Percentiles rank a stretch among this genome's conserved stretches.
phyloP scores from a whole-genome alignment of 306 rosid species.

The Inga oerstediana region DNA sequence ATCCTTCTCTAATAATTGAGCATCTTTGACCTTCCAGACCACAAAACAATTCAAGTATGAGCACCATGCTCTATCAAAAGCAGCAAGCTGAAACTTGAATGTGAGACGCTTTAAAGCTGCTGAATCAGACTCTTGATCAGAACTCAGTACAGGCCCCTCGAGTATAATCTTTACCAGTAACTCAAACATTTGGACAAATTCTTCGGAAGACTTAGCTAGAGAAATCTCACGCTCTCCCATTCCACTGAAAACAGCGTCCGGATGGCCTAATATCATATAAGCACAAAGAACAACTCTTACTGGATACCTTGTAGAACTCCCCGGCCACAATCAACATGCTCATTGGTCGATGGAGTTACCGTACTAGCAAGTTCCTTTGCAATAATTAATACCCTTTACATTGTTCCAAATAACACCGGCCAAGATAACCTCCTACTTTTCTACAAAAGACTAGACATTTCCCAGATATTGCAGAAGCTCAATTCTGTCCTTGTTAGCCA shows the following conservation, averaged over 20 bases:
- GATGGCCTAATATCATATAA: constrained; percentile 87
- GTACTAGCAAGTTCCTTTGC: too few relatives aligned
- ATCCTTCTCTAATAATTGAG: constrained; percentile 80
- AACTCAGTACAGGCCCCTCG: constrained; percentile 70
- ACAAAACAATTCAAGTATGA: constrained; percentile 86
- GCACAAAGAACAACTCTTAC: constrained; percentile 91
- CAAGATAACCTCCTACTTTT: too few relatives aligned
- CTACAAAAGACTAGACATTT: too few relatives aligned
- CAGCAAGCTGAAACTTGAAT: constrained; percentile 82
- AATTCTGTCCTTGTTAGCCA: too few relatives aligned
- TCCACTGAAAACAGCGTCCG: constrained; percentile 87
- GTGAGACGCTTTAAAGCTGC: constrained; percentile 54
- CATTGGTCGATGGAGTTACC: too few relatives aligned
- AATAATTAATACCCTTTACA: too few relatives aligned
- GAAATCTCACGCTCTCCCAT: constrained; percentile 79
- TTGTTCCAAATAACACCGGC: too few relatives aligned
- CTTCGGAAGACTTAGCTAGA: constrained; percentile 76
- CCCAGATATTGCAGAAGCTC: too few relatives aligned
- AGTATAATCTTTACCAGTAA: constrained; percentile 66
- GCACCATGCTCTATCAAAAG: constrained; percentile 97
- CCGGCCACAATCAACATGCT: too few relatives aligned
- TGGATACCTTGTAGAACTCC: constrained; percentile 85
- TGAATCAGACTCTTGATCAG: constrained; percentile 64
- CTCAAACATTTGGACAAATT: constrained; percentile 73
- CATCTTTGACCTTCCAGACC: constrained; percentile 94